Evolutionary conservation across 139 green algal genomes (phyloP), one percentile per base, ranked within the genome.

Genomic region (Micractinium conductrix): DNA sequence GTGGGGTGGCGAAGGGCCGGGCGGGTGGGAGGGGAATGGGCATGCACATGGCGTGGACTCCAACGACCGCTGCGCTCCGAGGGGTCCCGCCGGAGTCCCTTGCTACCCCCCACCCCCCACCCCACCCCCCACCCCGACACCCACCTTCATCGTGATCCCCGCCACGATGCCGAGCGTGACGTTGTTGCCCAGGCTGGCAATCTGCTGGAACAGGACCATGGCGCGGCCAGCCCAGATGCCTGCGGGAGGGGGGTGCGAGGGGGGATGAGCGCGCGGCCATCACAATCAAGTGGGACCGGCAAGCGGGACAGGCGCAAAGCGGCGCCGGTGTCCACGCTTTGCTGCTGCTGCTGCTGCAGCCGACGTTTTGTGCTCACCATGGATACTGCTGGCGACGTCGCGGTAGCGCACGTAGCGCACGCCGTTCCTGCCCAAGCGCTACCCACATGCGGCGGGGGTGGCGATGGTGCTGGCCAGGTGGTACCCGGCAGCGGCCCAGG

Each of bases 141-240:
- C 43, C 33, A 80, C 74, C 74, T 80, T 80, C 74, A 80, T 80
- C 4, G 74, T 33, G 28, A 80, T 43, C 10, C 88, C 88, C 4
- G 88, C 88, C 17, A 89, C 81, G 84, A 91, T 91, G 30, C 84
- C 69, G 35, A 91, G 84, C 28, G 88, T 86, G 2, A 91, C 58
- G 68, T 91, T 91, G 85, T 91, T 91, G 74, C 88, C 88, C 30
- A 91, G 44, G n/a, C 83, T 88, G 1, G 88, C 88, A 37, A 91
- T 65, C 74, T 91, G 88, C 70, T 91, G 88, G 67, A 89, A 90
- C 38, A 86, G 74, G 0, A 89, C 78, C 22, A 83, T 71, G 6
- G 79, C 69, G 42, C 53, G 88, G n/a, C 75, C 74, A 0, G 85
- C 85, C 62, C 40, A 78, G 55, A 53, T 70, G 30, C 85, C 88